phyloP scores from a whole-genome alignment of 352 stramenopile species.

The Globisporangium recalcitrans region DNA sequence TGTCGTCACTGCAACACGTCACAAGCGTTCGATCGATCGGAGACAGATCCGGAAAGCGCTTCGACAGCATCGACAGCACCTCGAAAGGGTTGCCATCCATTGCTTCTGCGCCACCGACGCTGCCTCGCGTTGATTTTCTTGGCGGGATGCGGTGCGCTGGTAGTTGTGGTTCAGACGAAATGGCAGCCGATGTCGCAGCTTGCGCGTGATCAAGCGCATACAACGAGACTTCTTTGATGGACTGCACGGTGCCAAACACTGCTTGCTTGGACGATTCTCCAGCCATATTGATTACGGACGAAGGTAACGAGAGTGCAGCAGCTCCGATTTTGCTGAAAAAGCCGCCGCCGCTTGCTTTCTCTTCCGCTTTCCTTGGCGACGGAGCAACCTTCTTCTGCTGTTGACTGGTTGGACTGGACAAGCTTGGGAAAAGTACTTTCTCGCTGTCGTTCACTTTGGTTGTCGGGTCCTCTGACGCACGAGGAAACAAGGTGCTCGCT shows the following conservation, averaged over 20 bases:
- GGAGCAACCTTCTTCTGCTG: not conserved
- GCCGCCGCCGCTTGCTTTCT: slow-evolving; percentile 26
- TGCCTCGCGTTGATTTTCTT: not conserved
- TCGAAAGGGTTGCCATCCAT: slow-evolving; percentile 25
- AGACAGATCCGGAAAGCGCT: slow-evolving; percentile 69
- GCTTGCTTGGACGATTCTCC: slow-evolving; percentile 60
- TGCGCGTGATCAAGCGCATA: slow-evolving; percentile 70
- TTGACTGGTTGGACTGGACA: not conserved
- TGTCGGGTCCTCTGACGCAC: not conserved
- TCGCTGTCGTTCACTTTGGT: slow-evolving; percentile 1
- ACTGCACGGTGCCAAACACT: slow-evolving; percentile 62
- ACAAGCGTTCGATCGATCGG: slow-evolving; percentile 69
- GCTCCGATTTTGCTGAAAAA: slow-evolving; percentile 68
- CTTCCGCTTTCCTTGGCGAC: slow-evolving; percentile 18
- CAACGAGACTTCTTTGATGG: slow-evolving; percentile 71
- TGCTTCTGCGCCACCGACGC: slow-evolving; percentile 1
- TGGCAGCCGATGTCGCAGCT: slow-evolving; percentile 53
- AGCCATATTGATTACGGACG: slow-evolving; percentile 56
- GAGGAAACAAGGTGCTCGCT: not conserved
- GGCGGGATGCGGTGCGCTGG: slow-evolving; percentile 16
- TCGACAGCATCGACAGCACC: slow-evolving; percentile 66
- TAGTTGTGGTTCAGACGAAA: slow-evolving; percentile 44
- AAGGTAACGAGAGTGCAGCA: slow-evolving; percentile 51
- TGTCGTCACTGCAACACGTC: slow-evolving; percentile 54
- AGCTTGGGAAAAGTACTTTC: slow-evolving; percentile 9